Evolutionary conservation across 2,329 filamentous ascomycete genomes (phyloP).

Genomic region (Pyrenochaeta sp.): DNA sequence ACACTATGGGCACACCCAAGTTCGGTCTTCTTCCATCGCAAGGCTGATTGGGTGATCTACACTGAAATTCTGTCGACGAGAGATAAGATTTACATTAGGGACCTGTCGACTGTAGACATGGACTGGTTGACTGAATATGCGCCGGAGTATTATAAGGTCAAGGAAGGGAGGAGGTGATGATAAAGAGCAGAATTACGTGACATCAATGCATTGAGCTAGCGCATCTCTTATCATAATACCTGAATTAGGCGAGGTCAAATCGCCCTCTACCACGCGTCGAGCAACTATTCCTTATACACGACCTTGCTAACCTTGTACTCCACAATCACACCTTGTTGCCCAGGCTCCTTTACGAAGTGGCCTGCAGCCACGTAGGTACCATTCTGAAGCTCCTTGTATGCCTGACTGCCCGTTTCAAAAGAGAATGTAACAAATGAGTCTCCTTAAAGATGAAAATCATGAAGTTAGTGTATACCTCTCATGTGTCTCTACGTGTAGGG

Average conservation of each 20-base stretch:
- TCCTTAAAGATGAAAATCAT: conserved; percentile 1
- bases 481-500: conserved; percentile 10
- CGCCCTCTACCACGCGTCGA: background rate
- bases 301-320: conserved; percentile 46
- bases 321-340: conserved; percentile 29
- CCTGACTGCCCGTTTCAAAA: conserved; percentile 40
- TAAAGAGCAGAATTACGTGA: background rate
- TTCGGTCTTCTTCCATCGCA: conserved; percentile 94
- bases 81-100: conserved; percentile 87
- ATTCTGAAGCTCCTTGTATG: conserved; percentile 42
- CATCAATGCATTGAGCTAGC: background rate
- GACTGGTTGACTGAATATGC: conserved; percentile 91
- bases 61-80: conserved; percentile 91
- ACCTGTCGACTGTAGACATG: conserved; percentile 93
- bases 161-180: conserved; percentile 23
- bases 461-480: conserved; percentile 5
- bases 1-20: conserved; percentile 88
- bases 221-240: background rate
- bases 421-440: conserved; percentile 42
- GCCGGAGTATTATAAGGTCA: conserved; percentile 65
- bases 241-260: background rate
- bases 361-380: conserved; percentile 42
- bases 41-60: conserved; percentile 96
- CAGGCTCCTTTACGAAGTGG: conserved; percentile 35
- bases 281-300: conserved; percentile 8